A percentile compares a stretch with the other conserved stretches of the same genome.
These are phyloP conservation scores for Begonia fuchsioides DNA, from an alignment of 306 rosid species.

Conservation along the genomic window DNA sequence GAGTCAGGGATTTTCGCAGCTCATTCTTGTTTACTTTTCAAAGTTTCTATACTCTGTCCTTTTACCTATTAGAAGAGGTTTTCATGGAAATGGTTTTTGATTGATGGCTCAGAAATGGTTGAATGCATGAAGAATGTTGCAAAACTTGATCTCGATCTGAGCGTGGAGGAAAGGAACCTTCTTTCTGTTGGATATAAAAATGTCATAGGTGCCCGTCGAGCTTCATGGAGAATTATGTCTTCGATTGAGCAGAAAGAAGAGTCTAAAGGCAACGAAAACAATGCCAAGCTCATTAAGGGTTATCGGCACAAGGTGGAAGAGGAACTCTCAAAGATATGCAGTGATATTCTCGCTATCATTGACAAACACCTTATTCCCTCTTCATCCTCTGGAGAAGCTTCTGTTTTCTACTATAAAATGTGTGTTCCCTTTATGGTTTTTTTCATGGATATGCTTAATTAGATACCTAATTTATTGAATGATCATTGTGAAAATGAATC, in stretches of 20 bases:
- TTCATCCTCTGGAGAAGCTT: conserved; percentile 77
- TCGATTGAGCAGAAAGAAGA: conserved; percentile 98
- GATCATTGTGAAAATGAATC: not conserved
- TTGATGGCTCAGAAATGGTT: conserved; percentile 65
- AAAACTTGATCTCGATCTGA: conserved; percentile 76
- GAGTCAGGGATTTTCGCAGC: too few relatives aligned
- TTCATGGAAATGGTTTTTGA: too few relatives aligned
- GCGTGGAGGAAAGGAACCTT: conserved; percentile 97
- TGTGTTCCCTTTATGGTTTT: conserved; percentile 24
- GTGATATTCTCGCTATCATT: conserved; percentile 68
- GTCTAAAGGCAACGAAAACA: conserved; percentile 77
- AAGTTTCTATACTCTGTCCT: too few relatives aligned
- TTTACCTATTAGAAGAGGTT: too few relatives aligned
- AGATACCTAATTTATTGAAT: not conserved
- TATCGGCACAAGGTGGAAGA: conserved; percentile 95
- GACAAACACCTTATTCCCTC: conserved; percentile 77
- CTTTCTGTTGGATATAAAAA: conserved; percentile 96
- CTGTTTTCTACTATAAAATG: conserved; percentile 94
- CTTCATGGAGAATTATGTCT: conserved; percentile 98
- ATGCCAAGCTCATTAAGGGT: conserved; percentile 69
- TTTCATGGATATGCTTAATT: not conserved
- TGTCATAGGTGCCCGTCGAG: conserved; percentile 90
- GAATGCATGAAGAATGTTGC: conserved; percentile 91
- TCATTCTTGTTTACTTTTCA: too few relatives aligned
- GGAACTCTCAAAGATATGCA: conserved; percentile 79